Evolutionary conservation across 176 grass and related monocot species (phyloP), one percentile per base, ranked within the genome.

Genomic region (bread wheat (Triticum aestivum)): DNA sequence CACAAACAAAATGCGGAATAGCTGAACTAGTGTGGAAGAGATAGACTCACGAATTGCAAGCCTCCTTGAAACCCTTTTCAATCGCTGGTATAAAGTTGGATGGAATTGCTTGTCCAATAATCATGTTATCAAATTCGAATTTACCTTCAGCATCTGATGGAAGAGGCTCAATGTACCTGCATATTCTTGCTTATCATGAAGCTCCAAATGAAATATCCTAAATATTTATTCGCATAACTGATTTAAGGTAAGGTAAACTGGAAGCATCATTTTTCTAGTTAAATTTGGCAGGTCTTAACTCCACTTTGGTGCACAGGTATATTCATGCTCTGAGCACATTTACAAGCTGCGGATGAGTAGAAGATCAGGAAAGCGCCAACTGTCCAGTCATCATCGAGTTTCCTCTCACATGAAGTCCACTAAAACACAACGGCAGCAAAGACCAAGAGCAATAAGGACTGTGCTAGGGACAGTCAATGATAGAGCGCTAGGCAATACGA

Each of bases 31-130:
- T 29, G 78, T 37, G 58, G 30, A 69, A 68, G 29, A 79, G 24
- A 52, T 74, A 7, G 29, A 89, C 92, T 92, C 84, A 97, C 84
- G 94, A 98, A 86, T 98, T 98, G 82, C 93, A 90, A 88, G 97
- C 97, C 85, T 98, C 97, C 86, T 69, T 93, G 74, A 96, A 96
- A 56, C 97, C 97, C 87, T 98, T 98, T 76, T 98, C 97, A 83
- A 98, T 98, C 21, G 97, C 97, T 54, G 93, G 96, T 82, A 98
- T 90, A 51, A 98, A 98, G 68, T 92, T 94, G 42, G 93, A 96
- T 33, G 93, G 97, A 87, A 98, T 83, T 82, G 90, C 97, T 94
- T 98, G 94, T 51, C 93, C 97, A 34, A 96, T 96, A 75, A 98
- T 90, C 80, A 91, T 83, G 80, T 98, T 98, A 23, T 96, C 97